Evolutionary conservation across 352 stramenopile genomes (phyloP).

Genomic region (Thalassiosira ordinaria): DNA sequence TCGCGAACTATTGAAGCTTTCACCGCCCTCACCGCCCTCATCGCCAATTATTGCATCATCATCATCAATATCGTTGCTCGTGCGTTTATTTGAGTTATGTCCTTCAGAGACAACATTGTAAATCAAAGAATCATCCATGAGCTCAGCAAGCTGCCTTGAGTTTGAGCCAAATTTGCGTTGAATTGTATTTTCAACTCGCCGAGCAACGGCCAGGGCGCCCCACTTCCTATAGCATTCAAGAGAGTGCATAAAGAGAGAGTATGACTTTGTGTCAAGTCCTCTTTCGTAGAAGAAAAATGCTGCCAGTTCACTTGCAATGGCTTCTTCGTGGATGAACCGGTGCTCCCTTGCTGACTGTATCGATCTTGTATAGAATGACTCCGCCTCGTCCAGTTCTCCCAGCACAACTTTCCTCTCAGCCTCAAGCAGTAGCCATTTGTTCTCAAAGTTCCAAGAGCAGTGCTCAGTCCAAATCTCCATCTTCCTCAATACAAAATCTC

Average conservation of each 20-base stretch:
- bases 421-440: too few relatives aligned
- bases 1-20: too few relatives aligned
- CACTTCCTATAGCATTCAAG: background rate
- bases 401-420: too few relatives aligned
- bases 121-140: too few relatives aligned
- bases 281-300: background rate
- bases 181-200: too few relatives aligned
- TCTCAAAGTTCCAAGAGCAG: constrained; percentile 4
- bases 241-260: background rate
- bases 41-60: too few relatives aligned
- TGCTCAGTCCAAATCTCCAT: background rate
- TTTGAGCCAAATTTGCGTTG: too few relatives aligned
- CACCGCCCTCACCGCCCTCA: too few relatives aligned
- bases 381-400: background rate
- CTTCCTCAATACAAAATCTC: background rate
- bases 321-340: background rate
- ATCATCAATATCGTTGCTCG: too few relatives aligned
- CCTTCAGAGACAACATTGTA: too few relatives aligned
- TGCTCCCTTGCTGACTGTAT: background rate
- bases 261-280: background rate
- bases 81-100: too few relatives aligned
- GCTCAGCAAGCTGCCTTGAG: too few relatives aligned
- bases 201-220: background rate
- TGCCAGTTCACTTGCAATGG: background rate
- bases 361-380: background rate